These are phyloP conservation scores for Metschnikowia lunata DNA, from an alignment of 805 yeast species.

Conservation along the genomic window DNA sequence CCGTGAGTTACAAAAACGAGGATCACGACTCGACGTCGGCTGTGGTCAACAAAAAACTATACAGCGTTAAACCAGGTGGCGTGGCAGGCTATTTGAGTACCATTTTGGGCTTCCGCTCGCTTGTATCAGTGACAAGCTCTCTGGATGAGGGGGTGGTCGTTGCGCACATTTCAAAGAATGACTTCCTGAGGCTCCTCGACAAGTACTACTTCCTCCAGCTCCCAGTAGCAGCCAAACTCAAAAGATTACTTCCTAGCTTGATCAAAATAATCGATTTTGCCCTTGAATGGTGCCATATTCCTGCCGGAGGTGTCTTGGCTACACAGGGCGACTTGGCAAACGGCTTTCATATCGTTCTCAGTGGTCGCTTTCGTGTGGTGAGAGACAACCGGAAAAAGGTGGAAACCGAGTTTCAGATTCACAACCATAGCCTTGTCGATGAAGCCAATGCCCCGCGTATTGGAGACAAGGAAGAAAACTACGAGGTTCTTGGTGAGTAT, in stretches of 20 bases:
- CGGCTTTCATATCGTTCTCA: constrained; percentile 83
- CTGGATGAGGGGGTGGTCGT: constrained; percentile 49
- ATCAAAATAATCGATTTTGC: constrained; percentile 82
- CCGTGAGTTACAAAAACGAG: constrained; percentile 6
- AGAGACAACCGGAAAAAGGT: constrained; percentile 18
- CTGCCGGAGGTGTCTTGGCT: constrained; percentile 79
- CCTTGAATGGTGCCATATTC: constrained; percentile 87
- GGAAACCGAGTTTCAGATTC: constrained; percentile 5
- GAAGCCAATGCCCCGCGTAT: constrained; percentile 15
- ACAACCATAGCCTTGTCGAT: constrained; percentile 19
- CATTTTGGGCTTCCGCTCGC: constrained; percentile 71
- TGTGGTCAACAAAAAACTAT: constrained; percentile 36
- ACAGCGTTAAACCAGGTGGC: constrained; percentile 69
- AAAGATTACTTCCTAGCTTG: constrained; percentile 60
- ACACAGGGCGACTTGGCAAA: constrained; percentile 84
- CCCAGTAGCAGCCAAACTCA: constrained; percentile 70
- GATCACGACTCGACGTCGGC: background rate
- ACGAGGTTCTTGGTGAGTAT: constrained; percentile 60
- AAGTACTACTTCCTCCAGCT: constrained; percentile 71
- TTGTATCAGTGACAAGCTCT: constrained; percentile 64
- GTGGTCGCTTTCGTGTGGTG: constrained; percentile 79
- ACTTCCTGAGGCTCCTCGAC: constrained; percentile 65
- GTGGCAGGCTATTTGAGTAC: constrained; percentile 85
- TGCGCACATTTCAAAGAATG: constrained; percentile 64
- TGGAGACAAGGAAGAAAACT: constrained; percentile 18